Base-by-base conservation (phyloP, 345 rosid genomes). In the Murraya koenigii region DNA sequence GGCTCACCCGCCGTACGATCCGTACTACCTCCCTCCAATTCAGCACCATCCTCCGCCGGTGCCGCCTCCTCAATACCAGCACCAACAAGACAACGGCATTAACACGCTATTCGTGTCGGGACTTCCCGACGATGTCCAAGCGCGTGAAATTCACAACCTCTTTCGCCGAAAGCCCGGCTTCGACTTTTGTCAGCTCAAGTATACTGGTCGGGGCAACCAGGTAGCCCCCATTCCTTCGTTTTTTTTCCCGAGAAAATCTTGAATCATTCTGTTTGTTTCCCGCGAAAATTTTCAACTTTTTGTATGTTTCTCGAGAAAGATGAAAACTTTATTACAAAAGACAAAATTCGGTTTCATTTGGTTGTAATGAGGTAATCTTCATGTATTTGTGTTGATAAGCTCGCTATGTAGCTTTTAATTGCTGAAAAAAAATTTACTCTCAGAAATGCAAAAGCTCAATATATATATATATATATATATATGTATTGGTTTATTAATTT, bases 151-250 rank as follows among this genome's bases (percentile, higher is more conserved):
- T 80, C 95, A 94, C 87, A 93, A 93, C 78, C 93, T 95, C 33
- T 95, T 93, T 78, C 95, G 95, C 15, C 91, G 89, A 2, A 90
- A 90, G 72, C 88, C 84, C 0, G 97, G 98, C 8, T 95, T 92
- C 79, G 94, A 91, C 33, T 87, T 82, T 71, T 90, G 90, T 75
- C 97, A 95, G 90, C 95, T 95, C 79, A 93, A 95, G 85, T 95
- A 95, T 84, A 93, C 97, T 30, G 97, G 97, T 62, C 93, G 93
- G 4, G 97, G 98, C 77, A 88, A 93, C 82, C 97, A 93, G 97
- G 97, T 91, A 55, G 25, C 7, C 36, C 19, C 54, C n/a, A 9
- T 11, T 47, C 33, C 0, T 28, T 5, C 8, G 13, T 1, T 6
- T 36, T 71, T 26, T 71, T 26, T 9, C 13, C 10, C 14, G 4